Percentiles rank a stretch among this genome's conserved stretches.
Evolutionary conservation across 2,329 filamentous ascomycete genomes (phyloP).

Genomic region (Paraphaeosphaeria minitans): DNA sequence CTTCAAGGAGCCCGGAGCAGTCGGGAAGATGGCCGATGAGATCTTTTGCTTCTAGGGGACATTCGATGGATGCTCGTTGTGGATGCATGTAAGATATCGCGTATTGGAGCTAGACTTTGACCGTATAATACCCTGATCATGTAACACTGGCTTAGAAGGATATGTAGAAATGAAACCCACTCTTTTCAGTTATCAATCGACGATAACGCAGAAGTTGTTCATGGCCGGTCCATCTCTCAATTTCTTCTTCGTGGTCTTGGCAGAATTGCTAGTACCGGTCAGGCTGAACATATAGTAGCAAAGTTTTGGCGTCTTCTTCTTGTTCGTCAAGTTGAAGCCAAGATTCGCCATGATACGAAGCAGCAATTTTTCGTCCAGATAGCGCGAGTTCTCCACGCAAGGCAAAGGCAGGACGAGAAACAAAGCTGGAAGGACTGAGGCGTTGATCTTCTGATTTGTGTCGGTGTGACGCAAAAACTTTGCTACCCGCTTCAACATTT

Average conservation of each 20-base stretch:
- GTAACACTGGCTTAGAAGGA: background rate
- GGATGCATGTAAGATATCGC: background rate
- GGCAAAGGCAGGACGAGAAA: constrained; percentile 90
- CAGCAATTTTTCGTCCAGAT: constrained; percentile 75
- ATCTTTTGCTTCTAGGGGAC: constrained; percentile 59
- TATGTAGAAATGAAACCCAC: background rate
- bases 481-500: constrained; percentile 69
- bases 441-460: constrained; percentile 1
- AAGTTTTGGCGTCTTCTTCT: constrained; percentile 80
- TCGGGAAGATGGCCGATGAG: constrained; percentile 60
- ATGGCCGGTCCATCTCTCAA: constrained; percentile 74
- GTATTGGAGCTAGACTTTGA: background rate
- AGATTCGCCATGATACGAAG: constrained; percentile 75
- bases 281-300: constrained; percentile 87
- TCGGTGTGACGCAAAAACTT: constrained; percentile 39
- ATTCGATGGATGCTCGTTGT: background rate
- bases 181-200: constrained; percentile 47
- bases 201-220: constrained; percentile 89
- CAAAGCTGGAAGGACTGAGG: constrained; percentile 61
- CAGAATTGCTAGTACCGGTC: constrained; percentile 36
- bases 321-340: constrained; percentile 69
- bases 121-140: background rate
- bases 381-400: constrained; percentile 88
- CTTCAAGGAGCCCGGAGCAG: constrained; percentile 56
- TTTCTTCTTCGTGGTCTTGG: constrained; percentile 71